A percentile compares a stretch with the other conserved stretches of the same genome.
Conservation (phyloP, 805 yeast genomes). For the Suhomyces xylopsoci region DNA sequence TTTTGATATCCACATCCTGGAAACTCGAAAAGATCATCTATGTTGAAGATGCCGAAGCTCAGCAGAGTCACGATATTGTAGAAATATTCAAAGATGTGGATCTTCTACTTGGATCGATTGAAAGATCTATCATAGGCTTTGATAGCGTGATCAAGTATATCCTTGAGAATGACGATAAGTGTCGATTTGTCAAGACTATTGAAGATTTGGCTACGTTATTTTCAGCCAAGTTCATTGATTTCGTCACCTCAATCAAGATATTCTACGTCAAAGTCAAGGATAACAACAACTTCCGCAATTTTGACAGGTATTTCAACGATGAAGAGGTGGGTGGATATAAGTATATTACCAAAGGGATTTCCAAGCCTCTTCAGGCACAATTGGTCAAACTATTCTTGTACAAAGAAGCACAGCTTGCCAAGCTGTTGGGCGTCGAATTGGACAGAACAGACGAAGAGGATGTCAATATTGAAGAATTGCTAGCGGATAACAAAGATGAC, state of each 20-base stretch:
- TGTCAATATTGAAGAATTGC: slow-evolving; percentile 34
- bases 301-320: slow-evolving; percentile 31
- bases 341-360: slow-evolving; percentile 21
- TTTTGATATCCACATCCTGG: slow-evolving; percentile 29
- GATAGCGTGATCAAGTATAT: slow-evolving; percentile 17
- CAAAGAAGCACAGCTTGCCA: slow-evolving; percentile 48
- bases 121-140: slow-evolving; percentile 16
- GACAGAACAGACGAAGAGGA: slow-evolving; percentile 55
- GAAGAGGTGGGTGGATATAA: slow-evolving; percentile 14
- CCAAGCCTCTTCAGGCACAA: slow-evolving; percentile 24
- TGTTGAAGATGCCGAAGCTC: slow-evolving; percentile 17
- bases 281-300: slow-evolving; percentile 20
- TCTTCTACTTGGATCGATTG: slow-evolving; percentile 12
- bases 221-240: slow-evolving; percentile 28
- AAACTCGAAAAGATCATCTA: slow-evolving; percentile 32
- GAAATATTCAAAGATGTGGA: slow-evolving; percentile 19
- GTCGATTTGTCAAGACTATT: slow-evolving; percentile 17
- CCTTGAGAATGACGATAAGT: not conserved
- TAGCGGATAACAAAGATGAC: slow-evolving; percentile 9
- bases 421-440: slow-evolving; percentile 31
- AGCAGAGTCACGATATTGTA: slow-evolving; percentile 21
- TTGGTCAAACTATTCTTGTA: slow-evolving; percentile 45
- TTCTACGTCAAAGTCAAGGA: slow-evolving; percentile 30
- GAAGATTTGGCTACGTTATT: slow-evolving; percentile 22
- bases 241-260: slow-evolving; percentile 29